Evolutionary conservation across 2,329 filamentous ascomycete genomes (phyloP).

Genomic region (Colletotrichum sp.): DNA sequence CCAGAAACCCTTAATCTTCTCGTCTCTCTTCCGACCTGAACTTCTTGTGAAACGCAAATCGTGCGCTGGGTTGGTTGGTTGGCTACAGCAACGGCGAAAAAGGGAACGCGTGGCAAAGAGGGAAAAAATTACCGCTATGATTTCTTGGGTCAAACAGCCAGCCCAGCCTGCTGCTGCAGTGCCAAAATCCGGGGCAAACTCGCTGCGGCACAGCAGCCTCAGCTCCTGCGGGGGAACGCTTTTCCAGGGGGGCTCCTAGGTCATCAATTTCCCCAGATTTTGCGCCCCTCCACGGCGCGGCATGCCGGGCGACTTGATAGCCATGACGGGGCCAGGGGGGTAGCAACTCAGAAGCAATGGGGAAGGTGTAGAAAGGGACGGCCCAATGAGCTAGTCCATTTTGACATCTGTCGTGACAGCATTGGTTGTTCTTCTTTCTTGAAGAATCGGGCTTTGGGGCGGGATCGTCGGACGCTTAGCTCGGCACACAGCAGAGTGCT

Average conservation of each 20-base stretch:
- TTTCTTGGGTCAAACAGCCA: background rate
- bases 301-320: background rate
- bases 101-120: background rate
- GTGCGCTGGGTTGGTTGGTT: background rate
- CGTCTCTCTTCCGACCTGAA: background rate
- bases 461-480: background rate
- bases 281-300: background rate
- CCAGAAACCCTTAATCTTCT: background rate
- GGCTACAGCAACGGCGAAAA: background rate
- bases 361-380: background rate
- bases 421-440: background rate
- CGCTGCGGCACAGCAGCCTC: background rate
- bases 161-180: background rate
- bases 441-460: background rate
- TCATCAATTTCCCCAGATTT: constrained; percentile 5
- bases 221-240: constrained; percentile 1
- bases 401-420: background rate
- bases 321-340: background rate
- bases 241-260: background rate
- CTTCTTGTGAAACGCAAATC: background rate
- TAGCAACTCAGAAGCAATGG: background rate
- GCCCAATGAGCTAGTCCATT: background rate
- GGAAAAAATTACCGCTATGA: background rate
- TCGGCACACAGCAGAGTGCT: background rate
- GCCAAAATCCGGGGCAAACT: background rate